Base-by-base conservation (phyloP, 345 rosid genomes). In the Dipteronia dyeriana region DNA sequence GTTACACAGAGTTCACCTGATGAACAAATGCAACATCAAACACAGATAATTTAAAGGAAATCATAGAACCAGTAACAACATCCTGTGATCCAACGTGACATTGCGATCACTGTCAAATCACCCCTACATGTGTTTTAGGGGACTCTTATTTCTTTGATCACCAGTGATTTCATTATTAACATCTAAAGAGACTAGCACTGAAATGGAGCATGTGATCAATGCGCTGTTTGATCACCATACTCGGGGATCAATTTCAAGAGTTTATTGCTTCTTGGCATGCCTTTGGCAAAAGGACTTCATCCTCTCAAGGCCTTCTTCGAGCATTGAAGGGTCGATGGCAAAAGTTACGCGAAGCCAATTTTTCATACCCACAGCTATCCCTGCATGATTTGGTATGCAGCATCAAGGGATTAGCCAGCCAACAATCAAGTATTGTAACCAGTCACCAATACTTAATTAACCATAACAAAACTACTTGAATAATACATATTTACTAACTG, bases 281-380 rank as follows among this genome's bases (percentile, higher is more conserved):
- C 94, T 90, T 56, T 80, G 67, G 69, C 74, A 86, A 79, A 92
- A 94, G 75, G 84, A 83, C 62, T 91, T 86, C 0, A 92, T 67
- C 84, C 97, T 88, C 39, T 73, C 80, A 39, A 94, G 81, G 26
- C 96, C 97, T 41, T 80, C 93, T 84, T 87, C 90, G 34, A 94
- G 94, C 49, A 74, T 72, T 49, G 86, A 83, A 23, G 88, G 88
- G 67, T 90, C 94, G 12, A 88, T 64, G 9, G 89, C 88, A 68
- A 86, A 86, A 26, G 86, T 79, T 61, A 89, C 38, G 20, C 85
- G 88, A 34, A 87, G 79, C 92, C 90, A 87, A 54, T 84, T 79
- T 80, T 84, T 80, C 83, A 85, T 49, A 47, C 90, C 92, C n/a
- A 87, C 79, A 17, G 82, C 74, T 3, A 75, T 63, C 4, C 90